Percentiles rank a stretch among this genome's conserved stretches.
These are phyloP conservation scores for Torulaspora gathmanii DNA, from an alignment of 805 yeast genomes.

Conservation along the genomic window DNA sequence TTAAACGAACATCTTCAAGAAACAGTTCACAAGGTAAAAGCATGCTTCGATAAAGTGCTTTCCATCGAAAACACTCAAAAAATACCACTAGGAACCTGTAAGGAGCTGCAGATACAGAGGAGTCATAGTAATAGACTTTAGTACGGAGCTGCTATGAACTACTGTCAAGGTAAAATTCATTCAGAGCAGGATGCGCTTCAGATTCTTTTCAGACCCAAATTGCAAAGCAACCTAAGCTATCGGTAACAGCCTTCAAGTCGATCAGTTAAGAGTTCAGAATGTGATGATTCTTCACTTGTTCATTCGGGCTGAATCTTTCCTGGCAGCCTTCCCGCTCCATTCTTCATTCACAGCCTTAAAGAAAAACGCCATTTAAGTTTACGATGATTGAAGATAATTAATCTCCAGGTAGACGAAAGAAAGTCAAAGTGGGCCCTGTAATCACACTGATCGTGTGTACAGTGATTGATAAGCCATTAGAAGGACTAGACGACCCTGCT, in stretches of 20 bases:
- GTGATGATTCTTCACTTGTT: not conserved
- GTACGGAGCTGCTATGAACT: too few relatives aligned
- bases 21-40: too few relatives aligned
- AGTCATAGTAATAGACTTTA: not conserved
- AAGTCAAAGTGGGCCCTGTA: not conserved
- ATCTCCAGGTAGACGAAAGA: not conserved
- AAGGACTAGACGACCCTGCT: too few relatives aligned
- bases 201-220: not conserved
- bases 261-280: too few relatives aligned
- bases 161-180: too few relatives aligned
- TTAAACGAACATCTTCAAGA: too few relatives aligned
- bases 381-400: not conserved
- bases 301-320: not conserved
- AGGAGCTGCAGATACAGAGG: too few relatives aligned
- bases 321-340: slow-evolving; percentile 5
- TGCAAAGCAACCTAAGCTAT: not conserved
- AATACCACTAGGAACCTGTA: too few relatives aligned
- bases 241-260: too few relatives aligned
- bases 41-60: too few relatives aligned
- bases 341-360: slow-evolving; percentile 1
- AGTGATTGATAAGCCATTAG: not conserved
- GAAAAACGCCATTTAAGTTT: slow-evolving; percentile 1
- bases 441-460: not conserved
- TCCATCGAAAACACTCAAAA: too few relatives aligned
- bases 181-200: too few relatives aligned